Percentiles rank a stretch among this genome's conserved stretches.
Conservation (phyloP, 139 green algal genomes). For the Chlorella ohadii region DNA sequence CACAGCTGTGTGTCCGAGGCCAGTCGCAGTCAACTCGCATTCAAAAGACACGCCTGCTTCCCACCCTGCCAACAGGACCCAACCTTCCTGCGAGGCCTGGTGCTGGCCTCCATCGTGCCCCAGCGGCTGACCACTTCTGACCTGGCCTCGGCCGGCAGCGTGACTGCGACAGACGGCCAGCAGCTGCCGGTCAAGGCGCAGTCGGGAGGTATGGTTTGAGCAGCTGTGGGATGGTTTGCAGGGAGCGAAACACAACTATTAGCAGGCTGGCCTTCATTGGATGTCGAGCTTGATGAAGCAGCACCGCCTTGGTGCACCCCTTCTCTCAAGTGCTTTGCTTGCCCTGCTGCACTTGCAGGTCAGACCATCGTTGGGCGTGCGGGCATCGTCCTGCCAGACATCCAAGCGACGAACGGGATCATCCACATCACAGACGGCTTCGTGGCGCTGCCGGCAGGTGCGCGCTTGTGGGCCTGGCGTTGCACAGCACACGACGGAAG, state of each 20-base stretch:
- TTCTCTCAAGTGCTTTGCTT: neutral
- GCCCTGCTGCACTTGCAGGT: neutral
- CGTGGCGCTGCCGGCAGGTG: neutral
- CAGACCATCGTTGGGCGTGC: slow-evolving; percentile 12
- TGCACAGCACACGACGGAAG: too few relatives aligned
- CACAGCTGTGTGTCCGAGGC: too few relatives aligned
- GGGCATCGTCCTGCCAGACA: slow-evolving; percentile 13
- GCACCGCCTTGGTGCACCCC: too few relatives aligned
- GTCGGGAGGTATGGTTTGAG: neutral
- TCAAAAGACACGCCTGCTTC: too few relatives aligned
- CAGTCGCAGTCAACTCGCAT: too few relatives aligned
- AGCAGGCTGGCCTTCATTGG: too few relatives aligned
- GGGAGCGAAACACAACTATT: neutral
- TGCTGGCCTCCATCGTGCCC: slow-evolving; percentile 7
- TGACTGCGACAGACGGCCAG: neutral
- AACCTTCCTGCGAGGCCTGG: neutral
- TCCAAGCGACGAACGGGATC: neutral
- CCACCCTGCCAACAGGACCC: slow-evolving; percentile 10
- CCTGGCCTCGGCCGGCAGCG: neutral
- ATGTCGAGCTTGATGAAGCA: too few relatives aligned
- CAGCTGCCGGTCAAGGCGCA: neutral
- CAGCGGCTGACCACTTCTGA: neutral
- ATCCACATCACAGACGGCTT: slow-evolving; percentile 18
- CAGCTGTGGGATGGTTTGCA: too few relatives aligned
- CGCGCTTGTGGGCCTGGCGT: too few relatives aligned